These are phyloP conservation scores for Dalechampia spathulata DNA, from an alignment of 441 rosid species.

Conservation along the genomic window DNA sequence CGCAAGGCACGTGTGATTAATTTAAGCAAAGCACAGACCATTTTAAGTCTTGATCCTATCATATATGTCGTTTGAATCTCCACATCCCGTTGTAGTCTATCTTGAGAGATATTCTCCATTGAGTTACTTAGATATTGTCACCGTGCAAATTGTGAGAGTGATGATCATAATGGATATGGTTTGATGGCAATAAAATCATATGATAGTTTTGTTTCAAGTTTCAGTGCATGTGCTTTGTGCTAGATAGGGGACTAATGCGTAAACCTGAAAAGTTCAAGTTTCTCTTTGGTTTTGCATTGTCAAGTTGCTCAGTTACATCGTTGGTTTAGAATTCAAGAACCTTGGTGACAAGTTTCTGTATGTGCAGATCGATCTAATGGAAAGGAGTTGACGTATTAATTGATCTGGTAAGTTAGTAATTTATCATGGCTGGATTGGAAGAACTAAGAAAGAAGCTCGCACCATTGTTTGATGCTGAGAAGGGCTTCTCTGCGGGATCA, in stretches of 20 bases:
- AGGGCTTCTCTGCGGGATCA: slow-evolving; percentile 71
- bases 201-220: background rate
- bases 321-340: background rate
- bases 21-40: background rate
- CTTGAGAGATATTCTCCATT: background rate
- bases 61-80: background rate
- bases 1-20: no score
- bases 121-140: background rate
- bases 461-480: slow-evolving; percentile 90
- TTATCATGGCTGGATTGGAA: slow-evolving; percentile 82
- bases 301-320: background rate
- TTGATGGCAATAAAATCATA: background rate
- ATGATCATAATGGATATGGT: background rate
- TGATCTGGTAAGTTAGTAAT: slow-evolving; percentile 11
- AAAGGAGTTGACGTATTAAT: slow-evolving; percentile 4
- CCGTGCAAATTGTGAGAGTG: background rate
- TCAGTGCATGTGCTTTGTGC: background rate
- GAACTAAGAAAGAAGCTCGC: slow-evolving; percentile 77
- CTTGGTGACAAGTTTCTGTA: background rate
- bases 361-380: slow-evolving; percentile 8
- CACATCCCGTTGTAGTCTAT: background rate
- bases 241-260: no score
- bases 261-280: no score
- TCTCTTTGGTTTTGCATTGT: background rate
- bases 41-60: background rate